Evolutionary conservation across 2,329 filamentous ascomycete genomes (phyloP), one percentile per base, ranked within the genome.

Genomic region (Diplodia scrobiculata): DNA sequence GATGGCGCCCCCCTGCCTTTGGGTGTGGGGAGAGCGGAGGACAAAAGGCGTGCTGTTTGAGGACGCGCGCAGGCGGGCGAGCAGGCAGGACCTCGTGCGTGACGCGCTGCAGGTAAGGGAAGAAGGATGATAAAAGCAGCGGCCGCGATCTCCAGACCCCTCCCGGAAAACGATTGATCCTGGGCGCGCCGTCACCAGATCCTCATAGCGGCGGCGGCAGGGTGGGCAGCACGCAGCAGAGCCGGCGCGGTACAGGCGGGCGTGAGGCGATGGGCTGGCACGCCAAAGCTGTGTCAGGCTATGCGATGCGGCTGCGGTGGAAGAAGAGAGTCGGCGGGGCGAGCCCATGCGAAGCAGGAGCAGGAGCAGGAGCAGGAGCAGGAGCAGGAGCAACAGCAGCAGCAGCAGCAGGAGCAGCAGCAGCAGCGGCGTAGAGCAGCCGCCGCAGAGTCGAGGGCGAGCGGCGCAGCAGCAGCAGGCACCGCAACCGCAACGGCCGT

Each of bases 181-280:
- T 60, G 36, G 55, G 3, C 55, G 38, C 21, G 55, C 55, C 55
- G 58, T 62, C 58, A 62, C 58, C 58, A 62, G 58, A 62, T 62
- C 41, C 27, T 9, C 58, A 62, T 62, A 14, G 58, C 34, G 58
- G 45, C 38, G 54, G 54, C 54, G 34, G 38, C 19, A 13, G 14
- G 34, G 34, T 25, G 53, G 52, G 19, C 52, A 27, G 34, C 53
- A 54, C n/a, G 53, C 34, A 41, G 53, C 34, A n/a, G 53, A 6
- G 25, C 25, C 21, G 14, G 25, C 34, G 55, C 25, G 38, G 41
- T 17, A 38, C 41, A 25, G 36, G 41, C 41, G 27, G 41, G 27
- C 11, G n/a, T 3, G 32, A 17, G 19, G 50, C 17, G 14, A 25
- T 21, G 32, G 32, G 11, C 3, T 6, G 21, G 19, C 36, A 38